Base-by-base conservation (phyloP, 2,329 filamentous ascomycete species). In the Anisogramma anomala region DNA sequence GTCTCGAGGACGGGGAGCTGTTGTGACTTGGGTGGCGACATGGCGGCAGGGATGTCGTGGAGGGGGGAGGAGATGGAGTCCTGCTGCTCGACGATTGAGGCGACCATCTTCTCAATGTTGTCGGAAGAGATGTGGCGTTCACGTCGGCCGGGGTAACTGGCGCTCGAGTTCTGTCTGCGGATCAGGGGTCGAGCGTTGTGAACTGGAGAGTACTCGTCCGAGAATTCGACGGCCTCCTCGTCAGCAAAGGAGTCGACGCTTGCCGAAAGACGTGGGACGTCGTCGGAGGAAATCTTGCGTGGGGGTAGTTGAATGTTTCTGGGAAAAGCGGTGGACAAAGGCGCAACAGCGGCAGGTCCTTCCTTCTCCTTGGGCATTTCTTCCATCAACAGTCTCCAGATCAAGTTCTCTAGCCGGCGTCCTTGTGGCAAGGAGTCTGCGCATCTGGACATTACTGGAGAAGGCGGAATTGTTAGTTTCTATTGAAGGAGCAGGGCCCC, bases 381-480 rank as follows among this genome's bases (percentile, higher is more conserved):
- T 55, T 87, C 76, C 54, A 86, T 93, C 89, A 88, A 96, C 47
- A 96, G 67, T 54, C 91, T 73, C 91, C 91, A 96, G 59, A 84
- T 93, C 49, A 98, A 70, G 66, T 98, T 96, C 61, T 96, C 91
- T 58, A 95, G 70, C 56, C 91, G 74, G 57, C 85, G 79, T 43
- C 91, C 91, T 63, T 96, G 84, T 59, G 94, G 85, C 59, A 96
- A 82, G 39, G 88, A 91, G 56, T 91, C 85, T 57, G 87, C 86
- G 63, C 89, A 94, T 65, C 87, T 85, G 38, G 87, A 89, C 59
- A 96, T 95, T 46, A 96, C 87, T 91, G 57, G 31, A 46, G 10
- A n/a, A n/a, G n/a, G n/a, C n/a, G n/a, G 23, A 17, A n/a, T 2
- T 34, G 38, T 34, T 15, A 41, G 31, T 22, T 14, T 28, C 9